Evolutionary conservation across 2,329 filamentous ascomycete species (phyloP).

Genomic region (Penicillium brasilianum): DNA sequence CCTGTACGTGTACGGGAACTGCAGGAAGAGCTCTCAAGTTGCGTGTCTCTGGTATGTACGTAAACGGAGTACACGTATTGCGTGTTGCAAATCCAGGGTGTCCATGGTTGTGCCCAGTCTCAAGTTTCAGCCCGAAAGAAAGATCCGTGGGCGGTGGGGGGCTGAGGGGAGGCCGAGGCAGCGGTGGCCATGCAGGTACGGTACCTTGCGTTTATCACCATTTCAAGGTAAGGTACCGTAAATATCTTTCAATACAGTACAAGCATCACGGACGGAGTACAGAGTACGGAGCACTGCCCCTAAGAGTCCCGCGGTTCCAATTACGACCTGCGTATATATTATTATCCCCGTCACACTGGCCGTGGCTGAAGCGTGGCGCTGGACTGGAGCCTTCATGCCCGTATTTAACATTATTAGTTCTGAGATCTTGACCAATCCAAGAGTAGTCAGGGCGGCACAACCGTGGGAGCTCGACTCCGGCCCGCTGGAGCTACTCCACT

Average conservation of each 20-base stretch:
- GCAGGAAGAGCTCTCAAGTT: neutral
- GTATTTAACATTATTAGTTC: neutral
- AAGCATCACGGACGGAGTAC: too few species aligned
- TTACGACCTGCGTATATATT: neutral
- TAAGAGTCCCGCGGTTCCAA: too few species aligned
- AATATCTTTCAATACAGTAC: neutral
- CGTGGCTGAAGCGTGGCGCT: constrained; percentile 14
- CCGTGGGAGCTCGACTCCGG: constrained; percentile 11
- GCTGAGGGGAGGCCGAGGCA: neutral
- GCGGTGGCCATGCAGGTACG: neutral
- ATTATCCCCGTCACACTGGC: neutral
- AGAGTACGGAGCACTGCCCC: neutral
- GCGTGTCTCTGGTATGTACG: constrained; percentile 5
- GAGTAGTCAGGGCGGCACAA: neutral
- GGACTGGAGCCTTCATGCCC: neutral
- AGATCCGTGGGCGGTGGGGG: too few species aligned
- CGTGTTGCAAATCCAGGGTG: neutral
- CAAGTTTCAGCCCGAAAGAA: neutral
- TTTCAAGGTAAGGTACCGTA: neutral
- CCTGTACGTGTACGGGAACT: neutral
- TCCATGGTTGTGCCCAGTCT: neutral
- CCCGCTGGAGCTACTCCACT: constrained; percentile 12
- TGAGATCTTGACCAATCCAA: neutral
- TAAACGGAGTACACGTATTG: neutral
- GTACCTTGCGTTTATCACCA: neutral